These are phyloP conservation scores for Globisporangium abappressorium DNA, from an alignment of 352 stramenopile species.

Conservation along the genomic window DNA sequence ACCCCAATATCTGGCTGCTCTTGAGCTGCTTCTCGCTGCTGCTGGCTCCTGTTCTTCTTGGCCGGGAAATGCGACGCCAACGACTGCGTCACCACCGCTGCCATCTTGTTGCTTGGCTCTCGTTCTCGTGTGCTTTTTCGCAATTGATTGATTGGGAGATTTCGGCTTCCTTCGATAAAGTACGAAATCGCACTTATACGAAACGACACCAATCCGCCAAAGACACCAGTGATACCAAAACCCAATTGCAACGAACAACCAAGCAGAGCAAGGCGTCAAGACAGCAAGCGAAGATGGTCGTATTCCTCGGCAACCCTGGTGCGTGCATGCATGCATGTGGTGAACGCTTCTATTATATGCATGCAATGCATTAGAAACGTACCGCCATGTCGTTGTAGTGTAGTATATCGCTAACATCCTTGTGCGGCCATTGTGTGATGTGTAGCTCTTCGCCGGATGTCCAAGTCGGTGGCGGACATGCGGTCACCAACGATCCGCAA, in stretches of 20 bases:
- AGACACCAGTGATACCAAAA: background rate
- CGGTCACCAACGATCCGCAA: constrained; percentile 41
- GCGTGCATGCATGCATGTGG: constrained; percentile 13
- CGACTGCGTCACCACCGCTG: background rate
- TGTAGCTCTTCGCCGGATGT: constrained; percentile 64
- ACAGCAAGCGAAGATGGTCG: constrained; percentile 36
- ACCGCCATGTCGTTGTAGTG: background rate
- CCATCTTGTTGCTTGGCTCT: background rate
- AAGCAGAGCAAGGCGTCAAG: background rate
- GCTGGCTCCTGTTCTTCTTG: constrained; percentile 14
- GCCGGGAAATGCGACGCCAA: constrained; percentile 18
- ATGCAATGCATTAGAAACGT: background rate
- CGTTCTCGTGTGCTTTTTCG: background rate
- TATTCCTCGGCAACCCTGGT: constrained; percentile 76
- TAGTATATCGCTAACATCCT: background rate
- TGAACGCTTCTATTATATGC: background rate
- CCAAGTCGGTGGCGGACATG: constrained; percentile 61
- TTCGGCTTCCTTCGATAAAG: background rate
- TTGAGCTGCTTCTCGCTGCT: background rate
- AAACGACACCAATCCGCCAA: background rate
- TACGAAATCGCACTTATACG: constrained; percentile 6
- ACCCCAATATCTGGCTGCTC: background rate
- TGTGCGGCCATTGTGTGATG: constrained; percentile 6
- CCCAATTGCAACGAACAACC: background rate
- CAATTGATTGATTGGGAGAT: background rate